These are phyloP conservation scores for Saxophila tyrrhenica DNA, from an alignment of 495 filamentous ascomycete genomes.

Conservation along the genomic window DNA sequence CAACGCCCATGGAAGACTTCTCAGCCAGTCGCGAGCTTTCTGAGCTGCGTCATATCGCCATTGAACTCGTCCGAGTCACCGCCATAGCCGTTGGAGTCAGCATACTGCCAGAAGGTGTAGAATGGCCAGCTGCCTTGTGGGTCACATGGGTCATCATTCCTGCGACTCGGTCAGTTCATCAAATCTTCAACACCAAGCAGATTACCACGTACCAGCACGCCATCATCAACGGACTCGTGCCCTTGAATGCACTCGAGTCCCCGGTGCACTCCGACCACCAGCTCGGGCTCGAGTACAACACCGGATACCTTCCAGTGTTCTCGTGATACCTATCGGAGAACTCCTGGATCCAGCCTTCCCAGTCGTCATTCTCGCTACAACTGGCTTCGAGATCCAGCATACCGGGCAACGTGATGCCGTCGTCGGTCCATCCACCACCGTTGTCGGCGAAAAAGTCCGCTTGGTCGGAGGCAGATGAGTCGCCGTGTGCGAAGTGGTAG, in stretches of 20 bases:
- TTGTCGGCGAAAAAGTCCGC: constrained; percentile 49
- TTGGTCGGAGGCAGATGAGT: constrained; percentile 40
- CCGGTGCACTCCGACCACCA: constrained; percentile 57
- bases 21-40: constrained; percentile 21
- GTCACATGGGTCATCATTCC: constrained; percentile 34
- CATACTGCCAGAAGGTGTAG: constrained; percentile 53
- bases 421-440: constrained; percentile 51
- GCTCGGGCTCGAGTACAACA: constrained; percentile 49
- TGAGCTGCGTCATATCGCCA: constrained; percentile 12
- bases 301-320: constrained; percentile 42
- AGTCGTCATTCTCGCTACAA: constrained; percentile 38
- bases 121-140: constrained; percentile 49
- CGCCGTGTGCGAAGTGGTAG: constrained; percentile 51
- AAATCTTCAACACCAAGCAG: too few relatives aligned
- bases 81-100: constrained; percentile 21
- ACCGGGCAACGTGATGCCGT: constrained; percentile 53
- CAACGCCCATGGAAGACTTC: too few relatives aligned
- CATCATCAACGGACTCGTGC: constrained; percentile 45
- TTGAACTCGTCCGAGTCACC: constrained; percentile 24
- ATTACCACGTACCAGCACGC: constrained; percentile 34
- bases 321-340: constrained; percentile 47
- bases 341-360: constrained; percentile 41
- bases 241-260: constrained; percentile 39
- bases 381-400: constrained; percentile 54
- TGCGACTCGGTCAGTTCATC: neutral